Conservation (phyloP, 2,329 filamentous ascomycete genomes). For the Penicillium sp. region DNA sequence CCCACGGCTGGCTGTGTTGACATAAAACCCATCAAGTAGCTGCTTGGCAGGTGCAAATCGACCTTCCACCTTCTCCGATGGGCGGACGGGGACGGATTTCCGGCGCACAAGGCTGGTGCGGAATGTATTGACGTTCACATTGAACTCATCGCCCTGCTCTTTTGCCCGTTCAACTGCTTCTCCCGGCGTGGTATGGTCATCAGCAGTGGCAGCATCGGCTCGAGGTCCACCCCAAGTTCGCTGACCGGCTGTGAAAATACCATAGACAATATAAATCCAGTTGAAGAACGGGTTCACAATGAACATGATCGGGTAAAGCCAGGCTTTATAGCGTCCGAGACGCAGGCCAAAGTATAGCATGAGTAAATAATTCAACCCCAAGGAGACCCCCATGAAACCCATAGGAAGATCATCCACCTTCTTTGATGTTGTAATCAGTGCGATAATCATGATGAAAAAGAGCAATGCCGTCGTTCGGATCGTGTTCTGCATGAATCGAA, state of each 20-base stretch:
- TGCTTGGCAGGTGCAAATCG: constrained; percentile 71
- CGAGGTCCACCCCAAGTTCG: constrained; percentile 93
- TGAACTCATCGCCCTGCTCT: constrained; percentile 78
- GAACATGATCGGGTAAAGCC: constrained; percentile 95
- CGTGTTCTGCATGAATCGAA: constrained; percentile 93
- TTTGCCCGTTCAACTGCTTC: constrained; percentile 82
- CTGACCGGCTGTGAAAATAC: constrained; percentile 90
- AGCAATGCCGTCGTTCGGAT: constrained; percentile 90
- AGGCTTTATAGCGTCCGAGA: constrained; percentile 85
- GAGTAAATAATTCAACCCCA: constrained; percentile 89
- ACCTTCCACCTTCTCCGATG: constrained; percentile 72
- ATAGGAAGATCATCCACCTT: constrained; percentile 76
- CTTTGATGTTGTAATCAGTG: constrained; percentile 79
- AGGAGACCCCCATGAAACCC: constrained; percentile 87
- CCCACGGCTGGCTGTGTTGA: constrained; percentile 66
- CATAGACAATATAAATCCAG: constrained; percentile 97
- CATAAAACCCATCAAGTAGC: constrained; percentile 66
- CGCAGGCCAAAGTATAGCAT: constrained; percentile 95
- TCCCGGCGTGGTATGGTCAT: constrained; percentile 70
- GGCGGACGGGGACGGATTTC: constrained; percentile 63
- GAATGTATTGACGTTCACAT: constrained; percentile 85
- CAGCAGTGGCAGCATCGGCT: constrained; percentile 80
- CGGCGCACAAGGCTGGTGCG: constrained; percentile 45
- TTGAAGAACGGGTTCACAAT: constrained; percentile 95
- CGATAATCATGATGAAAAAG: constrained; percentile 90